These are phyloP conservation scores for Clitopilus passeckerianus DNA, from an alignment of 768 basidiomycete species.

Conservation along the genomic window DNA sequence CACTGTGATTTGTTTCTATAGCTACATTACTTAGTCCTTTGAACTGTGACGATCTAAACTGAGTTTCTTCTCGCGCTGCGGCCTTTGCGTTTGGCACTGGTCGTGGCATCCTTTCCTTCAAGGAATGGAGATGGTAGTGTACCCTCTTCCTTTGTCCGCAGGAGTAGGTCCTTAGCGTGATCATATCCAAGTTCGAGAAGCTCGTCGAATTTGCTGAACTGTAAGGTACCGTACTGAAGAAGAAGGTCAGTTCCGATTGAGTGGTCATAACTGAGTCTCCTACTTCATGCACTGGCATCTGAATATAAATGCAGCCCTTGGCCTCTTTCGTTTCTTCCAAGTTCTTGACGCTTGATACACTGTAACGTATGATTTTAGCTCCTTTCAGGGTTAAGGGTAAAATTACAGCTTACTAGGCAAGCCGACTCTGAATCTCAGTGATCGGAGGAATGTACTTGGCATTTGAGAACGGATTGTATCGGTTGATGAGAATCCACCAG, in stretches of 20 bases:
- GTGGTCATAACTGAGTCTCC: constrained; percentile 8
- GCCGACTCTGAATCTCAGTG: constrained; percentile 88
- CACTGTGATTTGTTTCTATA: background rate
- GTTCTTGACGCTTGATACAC: constrained; percentile 93
- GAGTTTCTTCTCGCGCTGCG: constrained; percentile 78
- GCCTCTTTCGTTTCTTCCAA: constrained; percentile 93
- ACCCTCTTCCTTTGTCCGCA: constrained; percentile 79
- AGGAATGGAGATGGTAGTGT: constrained; percentile 73
- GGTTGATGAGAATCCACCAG: constrained; percentile 91
- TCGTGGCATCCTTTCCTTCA: constrained; percentile 45
- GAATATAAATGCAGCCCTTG: constrained; percentile 86
- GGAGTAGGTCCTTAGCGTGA: constrained; percentile 65
- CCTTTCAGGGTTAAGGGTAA: background rate
- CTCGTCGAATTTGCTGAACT: constrained; percentile 87
- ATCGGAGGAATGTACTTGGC: constrained; percentile 78
- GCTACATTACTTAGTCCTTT: background rate
- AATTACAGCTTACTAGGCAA: constrained; percentile 81
- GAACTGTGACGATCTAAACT: constrained; percentile 25
- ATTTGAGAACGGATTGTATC: constrained; percentile 88
- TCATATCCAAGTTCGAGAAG: constrained; percentile 79
- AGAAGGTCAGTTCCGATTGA: background rate
- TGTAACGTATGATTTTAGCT: constrained; percentile 21
- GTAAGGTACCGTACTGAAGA: constrained; percentile 82
- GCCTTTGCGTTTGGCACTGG: constrained; percentile 59
- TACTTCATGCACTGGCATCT: constrained; percentile 93